phyloP scores from a whole-genome alignment of 345 rosid genomes.

The Aegle marmelos region DNA sequence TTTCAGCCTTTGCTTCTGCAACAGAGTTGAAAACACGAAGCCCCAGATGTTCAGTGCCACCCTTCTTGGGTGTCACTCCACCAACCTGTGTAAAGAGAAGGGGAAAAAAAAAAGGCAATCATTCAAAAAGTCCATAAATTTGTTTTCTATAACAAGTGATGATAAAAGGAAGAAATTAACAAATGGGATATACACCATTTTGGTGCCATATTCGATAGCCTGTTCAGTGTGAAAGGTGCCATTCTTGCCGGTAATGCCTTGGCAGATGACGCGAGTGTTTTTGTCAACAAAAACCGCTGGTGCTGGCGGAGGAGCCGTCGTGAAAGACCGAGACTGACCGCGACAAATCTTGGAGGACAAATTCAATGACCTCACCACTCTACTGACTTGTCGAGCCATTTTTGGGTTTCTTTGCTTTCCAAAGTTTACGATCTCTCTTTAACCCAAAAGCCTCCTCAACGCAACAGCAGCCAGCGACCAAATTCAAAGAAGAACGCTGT shows the following conservation, averaged over 20 bases:
- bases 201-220: slow-evolving; percentile 96
- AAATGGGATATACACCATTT: slow-evolving; percentile 49
- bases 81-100: slow-evolving; percentile 63
- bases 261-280: slow-evolving; percentile 86
- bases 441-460: neutral
- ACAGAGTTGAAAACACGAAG: slow-evolving; percentile 90
- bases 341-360: neutral
- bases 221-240: slow-evolving; percentile 95
- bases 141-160: too few relatives aligned
- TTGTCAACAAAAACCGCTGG: slow-evolving; percentile 93
- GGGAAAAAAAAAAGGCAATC: neutral
- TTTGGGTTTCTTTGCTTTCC: neutral
- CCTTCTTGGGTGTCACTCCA: slow-evolving; percentile 97
- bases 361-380: neutral
- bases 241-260: slow-evolving; percentile 94
- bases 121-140: neutral
- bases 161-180: too few relatives aligned
- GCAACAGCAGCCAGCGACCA: neutral
- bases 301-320: slow-evolving; percentile 52
- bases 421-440: neutral
- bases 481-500: neutral
- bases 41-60: slow-evolving; percentile 97
- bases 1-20: slow-evolving; percentile 94
- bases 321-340: slow-evolving; percentile 25
- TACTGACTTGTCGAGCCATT: neutral